These are phyloP conservation scores for Mycena amicta DNA, from an alignment of 768 basidiomycete genomes.

Conservation along the genomic window DNA sequence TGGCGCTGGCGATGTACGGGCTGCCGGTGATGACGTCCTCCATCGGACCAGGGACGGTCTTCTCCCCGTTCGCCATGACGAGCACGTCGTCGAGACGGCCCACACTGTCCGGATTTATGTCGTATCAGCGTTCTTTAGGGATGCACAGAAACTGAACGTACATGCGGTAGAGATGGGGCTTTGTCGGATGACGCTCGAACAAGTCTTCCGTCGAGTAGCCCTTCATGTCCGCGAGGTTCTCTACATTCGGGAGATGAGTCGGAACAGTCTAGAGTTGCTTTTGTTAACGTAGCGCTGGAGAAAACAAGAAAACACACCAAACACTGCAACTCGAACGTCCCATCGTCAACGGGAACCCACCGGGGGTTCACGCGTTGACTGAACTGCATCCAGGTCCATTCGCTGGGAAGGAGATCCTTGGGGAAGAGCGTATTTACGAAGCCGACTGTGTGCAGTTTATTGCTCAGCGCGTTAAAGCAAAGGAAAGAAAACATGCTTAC, in stretches of 20 bases:
- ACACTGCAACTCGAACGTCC: slow-evolving; percentile 40
- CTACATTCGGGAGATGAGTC: slow-evolving; percentile 34
- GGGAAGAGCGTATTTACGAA: neutral
- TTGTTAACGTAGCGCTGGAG: neutral
- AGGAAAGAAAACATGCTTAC: neutral
- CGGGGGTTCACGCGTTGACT: slow-evolving; percentile 28
- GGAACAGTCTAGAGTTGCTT: slow-evolving; percentile 28
- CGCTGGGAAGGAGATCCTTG: slow-evolving; percentile 22
- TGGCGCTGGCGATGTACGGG: slow-evolving; percentile 10
- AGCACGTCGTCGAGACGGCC: slow-evolving; percentile 32
- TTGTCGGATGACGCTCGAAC: slow-evolving; percentile 31
- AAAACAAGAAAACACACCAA: slow-evolving; percentile 29
- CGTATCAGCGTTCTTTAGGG: no score
- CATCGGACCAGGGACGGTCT: slow-evolving; percentile 29
- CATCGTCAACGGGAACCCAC: slow-evolving; percentile 41
- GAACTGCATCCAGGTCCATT: slow-evolving; percentile 36
- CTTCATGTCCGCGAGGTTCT: slow-evolving; percentile 27
- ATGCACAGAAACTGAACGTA: no score
- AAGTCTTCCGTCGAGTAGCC: slow-evolving; percentile 31
- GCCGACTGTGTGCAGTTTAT: no score
- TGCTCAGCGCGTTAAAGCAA: neutral
- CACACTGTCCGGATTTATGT: slow-evolving; percentile 22
- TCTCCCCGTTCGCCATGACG: slow-evolving; percentile 29
- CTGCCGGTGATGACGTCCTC: slow-evolving; percentile 18
- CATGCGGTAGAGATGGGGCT: slow-evolving; percentile 30